These are phyloP conservation scores for Yamadazyma trypodendri DNA, from an alignment of 1,139 yeast genomes.

Conservation along the genomic window DNA sequence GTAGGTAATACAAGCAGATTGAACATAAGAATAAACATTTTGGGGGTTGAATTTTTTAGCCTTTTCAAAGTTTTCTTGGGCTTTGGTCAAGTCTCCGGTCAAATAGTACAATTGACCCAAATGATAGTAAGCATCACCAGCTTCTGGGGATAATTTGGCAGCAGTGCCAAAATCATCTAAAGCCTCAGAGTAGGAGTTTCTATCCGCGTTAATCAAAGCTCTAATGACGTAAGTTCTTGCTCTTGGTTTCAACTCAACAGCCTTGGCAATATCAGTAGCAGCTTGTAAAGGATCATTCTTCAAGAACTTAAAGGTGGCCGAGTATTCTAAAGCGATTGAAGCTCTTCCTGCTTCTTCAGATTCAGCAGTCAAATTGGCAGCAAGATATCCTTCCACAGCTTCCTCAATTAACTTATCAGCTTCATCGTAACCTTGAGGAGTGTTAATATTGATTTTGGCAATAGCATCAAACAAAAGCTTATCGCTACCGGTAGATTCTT, in stretches of 20 bases:
- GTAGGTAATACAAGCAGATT: conserved; percentile 89
- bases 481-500: conserved; percentile 52
- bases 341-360: conserved; percentile 52
- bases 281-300: conserved; percentile 71
- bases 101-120: conserved; percentile 90
- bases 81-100: conserved; percentile 70
- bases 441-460: conserved; percentile 58
- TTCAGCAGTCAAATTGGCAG: conserved; percentile 32
- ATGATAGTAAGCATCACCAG: conserved; percentile 88
- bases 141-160: conserved; percentile 61
- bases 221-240: conserved; percentile 80
- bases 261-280: conserved; percentile 55
- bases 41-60: conserved; percentile 72
- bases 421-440: conserved; percentile 68
- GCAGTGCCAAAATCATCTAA: conserved; percentile 74
- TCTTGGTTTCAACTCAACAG: conserved; percentile 71
- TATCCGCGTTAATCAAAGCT: conserved; percentile 84
- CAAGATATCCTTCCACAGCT: conserved; percentile 59
- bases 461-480: conserved; percentile 69
- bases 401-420: conserved; percentile 70
- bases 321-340: conserved; percentile 73
- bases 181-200: conserved; percentile 60
- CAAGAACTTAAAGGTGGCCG: conserved; percentile 81
- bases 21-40: conserved; percentile 85
- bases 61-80: conserved; percentile 72